Percentiles rank a stretch among this genome's conserved stretches.
phyloP scores from a whole-genome alignment of 2,329 filamentous ascomycete genomes.

The Teratosphaeria epicoccoides region DNA sequence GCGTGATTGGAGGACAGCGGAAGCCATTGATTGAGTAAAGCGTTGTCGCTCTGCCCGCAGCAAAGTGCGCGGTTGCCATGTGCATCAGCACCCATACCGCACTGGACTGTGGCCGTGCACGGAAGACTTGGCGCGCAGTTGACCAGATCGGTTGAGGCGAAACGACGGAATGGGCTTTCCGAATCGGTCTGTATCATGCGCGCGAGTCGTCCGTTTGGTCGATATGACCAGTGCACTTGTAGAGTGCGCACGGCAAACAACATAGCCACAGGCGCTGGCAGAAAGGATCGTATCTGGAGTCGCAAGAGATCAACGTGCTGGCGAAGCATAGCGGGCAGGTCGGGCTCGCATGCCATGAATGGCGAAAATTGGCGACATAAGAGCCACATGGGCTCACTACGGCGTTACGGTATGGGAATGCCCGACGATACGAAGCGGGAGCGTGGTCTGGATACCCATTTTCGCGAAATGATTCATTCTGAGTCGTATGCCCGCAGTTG shows the following conservation, averaged over 20 bases:
- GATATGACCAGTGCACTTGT: no score
- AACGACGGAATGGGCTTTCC: neutral
- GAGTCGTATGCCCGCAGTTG: neutral
- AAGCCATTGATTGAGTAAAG: conserved; percentile 56
- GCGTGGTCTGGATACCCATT: neutral
- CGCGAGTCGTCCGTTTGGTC: neutral
- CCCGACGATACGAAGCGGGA: neutral
- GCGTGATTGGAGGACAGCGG: conserved; percentile 51
- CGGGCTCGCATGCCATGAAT: no score
- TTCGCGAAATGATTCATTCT: neutral
- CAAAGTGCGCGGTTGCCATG: neutral
- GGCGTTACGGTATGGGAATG: neutral
- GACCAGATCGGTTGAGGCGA: no score
- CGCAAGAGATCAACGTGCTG: neutral
- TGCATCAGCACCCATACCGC: neutral
- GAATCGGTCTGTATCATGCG: neutral
- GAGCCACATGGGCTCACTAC: no score
- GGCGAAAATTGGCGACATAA: neutral
- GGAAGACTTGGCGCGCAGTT: neutral
- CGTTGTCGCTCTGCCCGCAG: neutral
- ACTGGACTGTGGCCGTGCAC: neutral
- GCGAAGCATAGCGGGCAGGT: no score
- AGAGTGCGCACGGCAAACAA: neutral
- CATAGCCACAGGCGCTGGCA: neutral
- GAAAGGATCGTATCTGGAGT: no score